A percentile compares a stretch with the other conserved stretches of the same genome.
Evolutionary conservation across 176 grass and related monocot genomes (phyloP).

Genomic region (Eleusine coracana): DNA sequence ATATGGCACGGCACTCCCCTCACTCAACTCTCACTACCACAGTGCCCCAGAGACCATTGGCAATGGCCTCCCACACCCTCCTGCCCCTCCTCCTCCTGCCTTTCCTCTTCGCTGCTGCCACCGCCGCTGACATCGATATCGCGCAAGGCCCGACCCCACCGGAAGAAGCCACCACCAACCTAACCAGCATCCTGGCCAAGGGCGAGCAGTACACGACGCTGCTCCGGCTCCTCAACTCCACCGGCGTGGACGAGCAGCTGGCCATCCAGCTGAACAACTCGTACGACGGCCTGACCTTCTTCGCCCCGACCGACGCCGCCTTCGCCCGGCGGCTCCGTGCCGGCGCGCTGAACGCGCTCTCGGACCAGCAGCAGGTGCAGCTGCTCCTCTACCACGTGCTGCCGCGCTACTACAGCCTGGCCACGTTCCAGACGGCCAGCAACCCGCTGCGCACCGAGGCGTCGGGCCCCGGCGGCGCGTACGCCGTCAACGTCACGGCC

Average conservation of each 20-base stretch:
- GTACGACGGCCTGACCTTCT: conserved; percentile 64
- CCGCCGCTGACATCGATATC: conserved; percentile 11
- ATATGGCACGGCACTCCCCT: neutral
- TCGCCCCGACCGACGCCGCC: conserved; percentile 66
- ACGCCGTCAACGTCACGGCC: conserved; percentile 63
- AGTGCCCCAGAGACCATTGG: neutral
- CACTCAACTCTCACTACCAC: neutral
- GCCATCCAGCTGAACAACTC: conserved; percentile 67
- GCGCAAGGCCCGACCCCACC: conserved; percentile 25
- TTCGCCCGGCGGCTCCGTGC: conserved; percentile 51
- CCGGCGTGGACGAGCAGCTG: conserved; percentile 50
- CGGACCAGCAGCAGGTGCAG: conserved; percentile 54
- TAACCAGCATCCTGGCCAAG: conserved; percentile 54
- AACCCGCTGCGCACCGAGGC: conserved; percentile 76
- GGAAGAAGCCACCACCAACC: conserved; percentile 29
- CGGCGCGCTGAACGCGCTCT: conserved; percentile 56
- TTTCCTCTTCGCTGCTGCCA: conserved; percentile 18
- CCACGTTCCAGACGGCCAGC: conserved; percentile 61
- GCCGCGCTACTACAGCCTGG: conserved; percentile 55
- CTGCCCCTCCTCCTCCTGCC: conserved; percentile 23
- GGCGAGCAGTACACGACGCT: conserved; percentile 60
- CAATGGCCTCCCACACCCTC: conserved; percentile 48
- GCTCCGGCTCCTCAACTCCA: conserved; percentile 57
- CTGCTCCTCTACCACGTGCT: conserved; percentile 66
- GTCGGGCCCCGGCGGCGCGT: conserved; percentile 54